These are phyloP conservation scores for Blastobotrys ciferrii DNA, from an alignment of 1,139 yeast genomes.

Conservation along the genomic window DNA sequence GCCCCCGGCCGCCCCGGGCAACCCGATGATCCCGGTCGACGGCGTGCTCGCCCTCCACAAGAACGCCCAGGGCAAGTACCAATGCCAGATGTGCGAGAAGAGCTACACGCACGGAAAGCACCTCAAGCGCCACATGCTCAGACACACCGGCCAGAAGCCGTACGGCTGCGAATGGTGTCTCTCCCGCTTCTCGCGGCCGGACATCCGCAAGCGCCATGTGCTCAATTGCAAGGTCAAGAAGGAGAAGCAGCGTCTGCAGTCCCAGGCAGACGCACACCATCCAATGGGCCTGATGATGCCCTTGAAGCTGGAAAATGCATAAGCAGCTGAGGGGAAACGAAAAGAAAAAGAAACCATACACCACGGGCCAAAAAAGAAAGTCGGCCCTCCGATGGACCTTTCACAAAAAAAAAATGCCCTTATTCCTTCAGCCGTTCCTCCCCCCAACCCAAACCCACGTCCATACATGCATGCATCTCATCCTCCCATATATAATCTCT, in stretches of 20 bases:
- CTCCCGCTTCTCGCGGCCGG: conserved; percentile 31
- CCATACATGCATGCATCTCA: too few relatives aligned
- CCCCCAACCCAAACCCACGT: too few relatives aligned
- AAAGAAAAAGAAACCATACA: too few relatives aligned
- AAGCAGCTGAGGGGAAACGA: too few relatives aligned
- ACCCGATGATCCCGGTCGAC: conserved; percentile 11
- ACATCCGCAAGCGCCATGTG: conserved; percentile 31
- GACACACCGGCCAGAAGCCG: conserved; percentile 34
- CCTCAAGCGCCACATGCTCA: conserved; percentile 34
- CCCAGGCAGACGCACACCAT: neutral
- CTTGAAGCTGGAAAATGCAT: neutral
- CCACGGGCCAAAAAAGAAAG: too few relatives aligned
- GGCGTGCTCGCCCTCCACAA: conserved; percentile 12
- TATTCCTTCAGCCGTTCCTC: too few relatives aligned
- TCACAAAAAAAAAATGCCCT: too few relatives aligned
- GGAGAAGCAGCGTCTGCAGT: neutral
- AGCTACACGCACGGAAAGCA: conserved; percentile 36
- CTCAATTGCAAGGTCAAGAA: conserved; percentile 23
- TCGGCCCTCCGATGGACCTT: too few relatives aligned
- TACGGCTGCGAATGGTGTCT: conserved; percentile 30
- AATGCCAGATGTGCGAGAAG: conserved; percentile 31
- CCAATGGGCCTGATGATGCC: conserved; percentile 2
- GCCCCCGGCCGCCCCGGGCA: neutral
- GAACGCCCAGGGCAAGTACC: conserved; percentile 31
- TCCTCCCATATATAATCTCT: too few relatives aligned